Base-by-base conservation (phyloP, 768 basidiomycete species). In the Amanita thiersii region DNA sequence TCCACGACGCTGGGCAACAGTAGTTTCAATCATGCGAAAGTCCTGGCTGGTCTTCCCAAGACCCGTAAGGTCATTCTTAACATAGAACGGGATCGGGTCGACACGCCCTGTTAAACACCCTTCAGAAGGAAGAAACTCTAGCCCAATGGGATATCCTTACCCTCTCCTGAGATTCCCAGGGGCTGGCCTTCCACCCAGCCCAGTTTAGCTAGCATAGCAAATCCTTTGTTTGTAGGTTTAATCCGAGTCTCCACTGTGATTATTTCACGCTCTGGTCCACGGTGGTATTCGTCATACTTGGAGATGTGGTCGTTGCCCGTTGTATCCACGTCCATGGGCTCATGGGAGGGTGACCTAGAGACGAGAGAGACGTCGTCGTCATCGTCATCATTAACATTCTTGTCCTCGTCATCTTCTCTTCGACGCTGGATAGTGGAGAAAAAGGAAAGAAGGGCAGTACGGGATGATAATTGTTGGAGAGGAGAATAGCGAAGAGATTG, bases 161-260 rank as follows among this genome's bases (percentile, higher is more conserved):
- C 88, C 45, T 88, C 83, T 20, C 71, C 77, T 39, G 85, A 82
- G 11, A 85, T 51, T 3, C 88, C 88, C 1, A 91, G 65, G 12
- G 83, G 77, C 48, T 81, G 75, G 9, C 88, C 88, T 53, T 86
- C 85, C 0, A 70, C 61, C 88, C 88, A 90, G 5, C 88, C 88
- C 40, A 90, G 72, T 60, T 82, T 89, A 23, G 79, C 72, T 1
- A 91, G 75, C 67, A 91, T 72, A 5, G 75, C 67, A 56, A 88
- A 89, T 9, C 88, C 88, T 52, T 80, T 85, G 61, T 91, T 91
- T 26, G 75, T 72, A 30, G 73, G 68, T 56, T 83, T 82, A 52
- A 91, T 79, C 57, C 71, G 86, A 30, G 86, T 89, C 38, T 90
- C 81, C 41, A 89, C 76, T 5, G 88, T 89, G 47, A 89, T 72